Conservation (phyloP, 805 yeast genomes). For the Hanseniaspora lachancei region DNA sequence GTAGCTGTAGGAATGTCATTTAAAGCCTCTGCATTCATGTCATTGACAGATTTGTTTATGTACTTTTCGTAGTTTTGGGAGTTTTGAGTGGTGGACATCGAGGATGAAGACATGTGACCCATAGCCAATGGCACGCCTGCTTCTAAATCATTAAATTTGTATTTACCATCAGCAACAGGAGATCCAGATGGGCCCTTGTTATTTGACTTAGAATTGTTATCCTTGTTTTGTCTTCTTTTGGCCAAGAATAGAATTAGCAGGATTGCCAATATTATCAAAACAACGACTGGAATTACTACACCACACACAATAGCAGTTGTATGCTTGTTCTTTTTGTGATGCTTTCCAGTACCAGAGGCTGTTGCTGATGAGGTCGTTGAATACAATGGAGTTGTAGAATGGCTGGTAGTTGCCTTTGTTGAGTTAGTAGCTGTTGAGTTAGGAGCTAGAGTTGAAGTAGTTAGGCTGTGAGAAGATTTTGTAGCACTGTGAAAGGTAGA, state of each 20-base stretch:
- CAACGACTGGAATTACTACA: conserved; percentile 60
- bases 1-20: conserved; percentile 11
- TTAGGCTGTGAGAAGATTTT: conserved; percentile 15
- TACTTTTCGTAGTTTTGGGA: conserved; percentile 31
- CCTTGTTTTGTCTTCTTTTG: conserved; percentile 28
- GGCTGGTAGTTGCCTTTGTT: conserved; percentile 25
- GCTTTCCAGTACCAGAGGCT: conserved; percentile 13
- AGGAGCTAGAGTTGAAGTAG: conserved; percentile 19
- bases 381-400: conserved; percentile 23
- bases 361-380: conserved; percentile 23
- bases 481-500: not conserved
- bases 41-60: conserved; percentile 19
- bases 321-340: conserved; percentile 29
- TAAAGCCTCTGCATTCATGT: conserved; percentile 18
- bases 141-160: conserved; percentile 25
- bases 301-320: conserved; percentile 82
- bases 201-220: conserved; percentile 25
- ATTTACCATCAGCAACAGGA: conserved; percentile 25
- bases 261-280: conserved; percentile 36
- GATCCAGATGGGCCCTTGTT: conserved; percentile 30
- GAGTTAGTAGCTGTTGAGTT: conserved; percentile 13
- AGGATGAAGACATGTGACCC: conserved; percentile 29
- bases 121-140: conserved; percentile 24
- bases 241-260: conserved; percentile 47
- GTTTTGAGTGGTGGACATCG: conserved; percentile 40